phyloP scores from a whole-genome alignment of 306 rosid species.

The Crotalaria pallida region DNA sequence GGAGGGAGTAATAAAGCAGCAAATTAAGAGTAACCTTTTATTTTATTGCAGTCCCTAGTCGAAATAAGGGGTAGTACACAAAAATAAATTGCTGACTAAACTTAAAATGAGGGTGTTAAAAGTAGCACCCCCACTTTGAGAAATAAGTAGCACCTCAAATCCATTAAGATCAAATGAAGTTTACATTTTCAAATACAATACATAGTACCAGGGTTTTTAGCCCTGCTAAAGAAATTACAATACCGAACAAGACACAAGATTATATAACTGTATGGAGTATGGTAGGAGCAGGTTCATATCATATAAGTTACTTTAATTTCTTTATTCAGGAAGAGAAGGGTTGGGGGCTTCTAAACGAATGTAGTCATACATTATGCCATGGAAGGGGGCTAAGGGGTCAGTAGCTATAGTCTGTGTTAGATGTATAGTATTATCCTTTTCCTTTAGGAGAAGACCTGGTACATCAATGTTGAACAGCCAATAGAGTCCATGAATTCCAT shows the following conservation, averaged over 20 bases:
- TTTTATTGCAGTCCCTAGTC: too few species aligned
- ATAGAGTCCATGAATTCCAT: slow-evolving; percentile 89
- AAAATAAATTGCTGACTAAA: too few species aligned
- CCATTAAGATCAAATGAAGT: not conserved
- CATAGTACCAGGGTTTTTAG: not conserved
- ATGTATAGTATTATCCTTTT: slow-evolving; percentile 51
- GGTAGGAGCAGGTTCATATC: not conserved
- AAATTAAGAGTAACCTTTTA: too few species aligned
- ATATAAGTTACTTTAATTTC: not conserved
- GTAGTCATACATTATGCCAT: slow-evolving; percentile 83
- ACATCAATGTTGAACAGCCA: slow-evolving; percentile 58
- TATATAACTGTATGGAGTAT: not conserved
- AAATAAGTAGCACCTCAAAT: not conserved
- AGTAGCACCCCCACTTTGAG: too few species aligned
- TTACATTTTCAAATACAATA: not conserved
- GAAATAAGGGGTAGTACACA: too few species aligned
- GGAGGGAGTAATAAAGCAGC: too few species aligned
- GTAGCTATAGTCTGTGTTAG: slow-evolving; percentile 54
- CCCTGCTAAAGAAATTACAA: not conserved
- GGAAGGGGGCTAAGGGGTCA: slow-evolving; percentile 44
- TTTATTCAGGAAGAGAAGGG: not conserved
- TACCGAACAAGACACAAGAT: not conserved
- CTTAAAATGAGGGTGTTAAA: too few species aligned
- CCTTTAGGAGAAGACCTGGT: slow-evolving; percentile 29
- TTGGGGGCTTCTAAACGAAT: slow-evolving; percentile 65